Evolutionary conservation across 371 early-diverging fungal genomes (phyloP).

Genomic region (Fennellomyces sp.): DNA sequence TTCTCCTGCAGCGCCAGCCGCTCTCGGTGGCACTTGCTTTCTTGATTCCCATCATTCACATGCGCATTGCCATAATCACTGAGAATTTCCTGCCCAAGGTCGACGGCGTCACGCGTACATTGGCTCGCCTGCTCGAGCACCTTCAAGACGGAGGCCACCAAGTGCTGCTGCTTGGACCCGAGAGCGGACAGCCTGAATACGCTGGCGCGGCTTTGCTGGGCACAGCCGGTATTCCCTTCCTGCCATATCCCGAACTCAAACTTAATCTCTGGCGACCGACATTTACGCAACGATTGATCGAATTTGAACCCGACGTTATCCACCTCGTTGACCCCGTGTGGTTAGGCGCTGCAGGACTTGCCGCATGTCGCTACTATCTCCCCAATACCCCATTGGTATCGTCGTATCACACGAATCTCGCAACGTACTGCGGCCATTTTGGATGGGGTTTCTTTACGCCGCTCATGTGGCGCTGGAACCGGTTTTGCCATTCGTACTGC

Average conservation of each 20-base stretch:
- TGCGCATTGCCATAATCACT: constrained; percentile 53
- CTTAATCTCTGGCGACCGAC: constrained; percentile 47
- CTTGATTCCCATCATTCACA: constrained; percentile 8
- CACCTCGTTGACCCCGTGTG: constrained; percentile 56
- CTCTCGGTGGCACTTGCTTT: constrained; percentile 1
- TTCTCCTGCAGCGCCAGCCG: not conserved
- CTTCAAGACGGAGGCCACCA: constrained; percentile 31
- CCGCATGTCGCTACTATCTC: constrained; percentile 23
- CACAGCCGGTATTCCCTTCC: constrained; percentile 47
- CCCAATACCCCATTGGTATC: constrained; percentile 40
- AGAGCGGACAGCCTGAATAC: constrained; percentile 35
- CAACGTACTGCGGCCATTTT: constrained; percentile 48
- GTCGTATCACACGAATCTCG: constrained; percentile 55
- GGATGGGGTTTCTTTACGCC: constrained; percentile 41
- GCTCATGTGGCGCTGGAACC: constrained; percentile 55
- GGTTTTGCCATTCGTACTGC: constrained; percentile 45
- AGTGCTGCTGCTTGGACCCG: constrained; percentile 49
- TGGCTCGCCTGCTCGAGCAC: constrained; percentile 44
- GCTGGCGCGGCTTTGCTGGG: constrained; percentile 46
- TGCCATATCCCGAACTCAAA: constrained; percentile 53
- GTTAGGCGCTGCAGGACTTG: constrained; percentile 39
- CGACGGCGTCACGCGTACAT: constrained; percentile 54
- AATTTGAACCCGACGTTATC: constrained; percentile 50
- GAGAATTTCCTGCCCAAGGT: constrained; percentile 57
- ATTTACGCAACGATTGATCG: constrained; percentile 34